Percentiles rank a stretch among this genome's conserved stretches.
These are phyloP conservation scores for Linum lewisii DNA, from an alignment of 345 rosid genomes.

Conservation along the genomic window DNA sequence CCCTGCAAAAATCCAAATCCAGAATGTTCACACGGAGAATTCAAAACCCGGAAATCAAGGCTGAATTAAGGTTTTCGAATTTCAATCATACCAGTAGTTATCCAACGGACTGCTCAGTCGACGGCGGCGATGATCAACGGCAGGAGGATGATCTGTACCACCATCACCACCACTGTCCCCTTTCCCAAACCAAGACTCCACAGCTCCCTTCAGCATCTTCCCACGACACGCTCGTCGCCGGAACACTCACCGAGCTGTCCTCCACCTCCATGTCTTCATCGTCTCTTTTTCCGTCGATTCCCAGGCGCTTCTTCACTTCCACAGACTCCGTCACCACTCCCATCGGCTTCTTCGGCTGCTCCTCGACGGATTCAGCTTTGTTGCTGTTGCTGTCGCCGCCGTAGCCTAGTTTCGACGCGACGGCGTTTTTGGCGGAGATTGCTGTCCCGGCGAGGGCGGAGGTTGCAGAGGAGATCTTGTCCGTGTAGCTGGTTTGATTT, in stretches of 20 bases:
- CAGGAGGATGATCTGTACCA: too few relatives aligned
- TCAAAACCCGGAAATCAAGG: too few relatives aligned
- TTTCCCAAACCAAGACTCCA: slow-evolving; percentile 49
- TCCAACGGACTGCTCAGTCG: too few relatives aligned
- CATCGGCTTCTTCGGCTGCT: slow-evolving; percentile 11
- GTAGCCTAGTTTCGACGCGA: slow-evolving; percentile 37
- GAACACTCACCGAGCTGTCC: slow-evolving; percentile 13
- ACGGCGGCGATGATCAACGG: too few relatives aligned
- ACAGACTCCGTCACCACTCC: slow-evolving; percentile 48
- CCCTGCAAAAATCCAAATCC: slow-evolving; percentile 12
- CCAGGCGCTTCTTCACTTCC: slow-evolving; percentile 39
- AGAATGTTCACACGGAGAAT: too few relatives aligned
- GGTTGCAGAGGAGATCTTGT: too few relatives aligned
- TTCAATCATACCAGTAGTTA: too few relatives aligned
- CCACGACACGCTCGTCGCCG: slow-evolving; percentile 36
- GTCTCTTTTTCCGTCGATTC: slow-evolving; percentile 2
- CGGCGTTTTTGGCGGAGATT: slow-evolving; percentile 23
- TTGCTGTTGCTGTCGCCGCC: slow-evolving; percentile 14
- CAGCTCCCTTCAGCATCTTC: slow-evolving; percentile 39
- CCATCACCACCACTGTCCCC: slow-evolving; percentile 8
- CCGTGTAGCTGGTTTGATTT: too few relatives aligned
- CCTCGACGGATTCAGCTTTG: too few relatives aligned
- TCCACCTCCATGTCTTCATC: slow-evolving; percentile 12
- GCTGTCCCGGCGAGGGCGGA: too few relatives aligned
- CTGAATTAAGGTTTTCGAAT: too few relatives aligned